These are phyloP conservation scores for Penicillium macrosclerotiorum DNA, from an alignment of 495 filamentous ascomycete genomes.

Conservation along the genomic window DNA sequence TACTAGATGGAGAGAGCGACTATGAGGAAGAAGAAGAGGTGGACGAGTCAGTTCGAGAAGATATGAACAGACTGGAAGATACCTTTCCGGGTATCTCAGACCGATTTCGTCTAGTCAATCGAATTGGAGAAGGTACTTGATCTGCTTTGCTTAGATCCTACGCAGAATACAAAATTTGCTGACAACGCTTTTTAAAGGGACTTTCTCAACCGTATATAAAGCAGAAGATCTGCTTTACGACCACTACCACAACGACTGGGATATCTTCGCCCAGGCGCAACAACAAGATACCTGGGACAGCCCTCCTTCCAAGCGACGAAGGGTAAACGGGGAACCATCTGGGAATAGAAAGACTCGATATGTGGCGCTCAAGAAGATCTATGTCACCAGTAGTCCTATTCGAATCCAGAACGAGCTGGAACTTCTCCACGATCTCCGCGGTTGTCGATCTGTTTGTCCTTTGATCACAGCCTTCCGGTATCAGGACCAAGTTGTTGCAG, in stretches of 20 bases:
- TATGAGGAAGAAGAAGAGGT: slow-evolving; percentile 55
- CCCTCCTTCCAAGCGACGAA: slow-evolving; percentile 54
- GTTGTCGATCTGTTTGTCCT: slow-evolving; percentile 82
- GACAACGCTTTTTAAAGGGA: slow-evolving; percentile 54
- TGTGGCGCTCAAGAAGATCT: slow-evolving; percentile 98
- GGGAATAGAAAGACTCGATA: slow-evolving; percentile 58
- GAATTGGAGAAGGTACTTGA: slow-evolving; percentile 84
- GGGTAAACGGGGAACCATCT: slow-evolving; percentile 31
- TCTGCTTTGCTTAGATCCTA: not conserved
- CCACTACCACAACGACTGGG: slow-evolving; percentile 82
- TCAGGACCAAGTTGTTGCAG: slow-evolving; percentile 90
- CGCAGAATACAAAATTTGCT: too few species aligned
- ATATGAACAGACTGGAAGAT: slow-evolving; percentile 81
- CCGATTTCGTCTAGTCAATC: slow-evolving; percentile 86
- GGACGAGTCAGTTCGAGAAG: slow-evolving; percentile 70
- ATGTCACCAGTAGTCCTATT: slow-evolving; percentile 89
- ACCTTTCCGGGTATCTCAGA: slow-evolving; percentile 80
- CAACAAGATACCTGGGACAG: slow-evolving; percentile 61
- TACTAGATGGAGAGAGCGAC: slow-evolving; percentile 11
- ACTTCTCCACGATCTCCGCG: slow-evolving; percentile 84
- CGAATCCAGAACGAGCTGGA: slow-evolving; percentile 97
- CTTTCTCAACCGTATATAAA: slow-evolving; percentile 98
- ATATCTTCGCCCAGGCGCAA: slow-evolving; percentile 58
- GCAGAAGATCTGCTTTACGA: slow-evolving; percentile 93
- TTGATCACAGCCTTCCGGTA: slow-evolving; percentile 93